phyloP scores from a whole-genome alignment of 306 rosid species.

The Pterocarpus santalinus region DNA sequence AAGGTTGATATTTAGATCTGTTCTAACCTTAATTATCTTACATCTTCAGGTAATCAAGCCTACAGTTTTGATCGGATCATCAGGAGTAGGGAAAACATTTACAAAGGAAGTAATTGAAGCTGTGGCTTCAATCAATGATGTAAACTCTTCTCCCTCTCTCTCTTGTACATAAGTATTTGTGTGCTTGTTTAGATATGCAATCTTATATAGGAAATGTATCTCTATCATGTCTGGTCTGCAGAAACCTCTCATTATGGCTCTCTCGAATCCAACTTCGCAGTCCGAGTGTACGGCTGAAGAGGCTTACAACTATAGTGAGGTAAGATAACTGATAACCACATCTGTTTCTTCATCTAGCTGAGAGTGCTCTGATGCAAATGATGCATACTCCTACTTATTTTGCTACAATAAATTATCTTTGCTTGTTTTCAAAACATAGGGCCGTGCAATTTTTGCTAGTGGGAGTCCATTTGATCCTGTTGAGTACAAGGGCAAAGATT shows the following conservation, averaged over 20 bases:
- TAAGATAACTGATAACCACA: conserved; percentile 1
- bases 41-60: conserved; percentile 74
- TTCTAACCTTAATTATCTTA: background rate
- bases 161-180: background rate
- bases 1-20: background rate
- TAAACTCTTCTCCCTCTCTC: conserved; percentile 34
- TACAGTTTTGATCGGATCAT: conserved; percentile 82
- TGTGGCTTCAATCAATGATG: conserved; percentile 68
- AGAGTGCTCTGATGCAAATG: conserved; percentile 5
- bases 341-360: background rate
- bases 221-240: conserved; percentile 46
- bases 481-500: conserved; percentile 69
- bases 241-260: conserved; percentile 90
- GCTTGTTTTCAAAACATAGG: background rate
- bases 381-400: background rate
- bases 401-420: background rate
- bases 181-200: background rate
- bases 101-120: conserved; percentile 85
- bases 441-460: conserved; percentile 6
- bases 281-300: conserved; percentile 94
- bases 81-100: conserved; percentile 80
- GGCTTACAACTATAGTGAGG: conserved; percentile 45
- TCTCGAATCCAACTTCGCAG: conserved; percentile 88
- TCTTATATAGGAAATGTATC: conserved; percentile 7
- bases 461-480: conserved; percentile 4